phyloP scores from a whole-genome alignment of 2,329 filamentous ascomycete species.

The Chrysosphaeria jannelii region DNA sequence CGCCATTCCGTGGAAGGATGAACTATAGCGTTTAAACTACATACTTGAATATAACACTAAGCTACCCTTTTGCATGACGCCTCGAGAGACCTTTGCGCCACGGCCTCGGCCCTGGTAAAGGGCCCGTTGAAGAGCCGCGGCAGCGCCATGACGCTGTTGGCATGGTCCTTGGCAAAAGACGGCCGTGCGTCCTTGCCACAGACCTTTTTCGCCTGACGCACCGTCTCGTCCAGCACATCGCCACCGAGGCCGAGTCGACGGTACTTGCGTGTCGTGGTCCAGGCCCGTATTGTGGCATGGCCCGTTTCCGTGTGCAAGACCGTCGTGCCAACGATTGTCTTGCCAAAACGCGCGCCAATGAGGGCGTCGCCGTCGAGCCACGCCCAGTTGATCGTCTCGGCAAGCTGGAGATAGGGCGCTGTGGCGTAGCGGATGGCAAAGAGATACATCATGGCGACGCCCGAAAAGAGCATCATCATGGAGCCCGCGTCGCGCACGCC shows the following conservation, averaged over 20 bases:
- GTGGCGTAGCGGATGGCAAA: constrained; percentile 28
- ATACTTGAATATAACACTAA: too few species aligned
- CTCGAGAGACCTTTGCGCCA: too few species aligned
- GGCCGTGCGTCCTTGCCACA: constrained; percentile 37
- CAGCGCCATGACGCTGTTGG: constrained; percentile 35
- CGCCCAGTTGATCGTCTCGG: constrained; percentile 27
- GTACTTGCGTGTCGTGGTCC: constrained; percentile 46
- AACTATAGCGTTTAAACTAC: too few species aligned
- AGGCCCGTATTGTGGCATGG: constrained; percentile 45
- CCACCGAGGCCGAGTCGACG: constrained; percentile 41
- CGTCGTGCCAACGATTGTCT: constrained; percentile 38
- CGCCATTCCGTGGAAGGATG: constrained; percentile 33
- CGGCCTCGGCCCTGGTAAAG: constrained; percentile 29
- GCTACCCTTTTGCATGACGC: too few species aligned
- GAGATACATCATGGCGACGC: constrained; percentile 31
- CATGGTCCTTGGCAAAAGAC: constrained; percentile 49
- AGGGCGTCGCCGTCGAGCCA: constrained; percentile 32
- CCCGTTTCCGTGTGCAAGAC: constrained; percentile 29
- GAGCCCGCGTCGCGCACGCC: constrained; percentile 18
- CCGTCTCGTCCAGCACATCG: constrained; percentile 42
- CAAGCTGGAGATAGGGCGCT: constrained; percentile 28
- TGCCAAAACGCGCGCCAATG: constrained; percentile 35
- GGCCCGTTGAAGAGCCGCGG: constrained; percentile 28
- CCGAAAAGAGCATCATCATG: constrained; percentile 24
- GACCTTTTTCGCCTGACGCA: constrained; percentile 32